phyloP scores from a whole-genome alignment of 2,329 filamentous ascomycete species.

The Pseudocercospora cruenta region DNA sequence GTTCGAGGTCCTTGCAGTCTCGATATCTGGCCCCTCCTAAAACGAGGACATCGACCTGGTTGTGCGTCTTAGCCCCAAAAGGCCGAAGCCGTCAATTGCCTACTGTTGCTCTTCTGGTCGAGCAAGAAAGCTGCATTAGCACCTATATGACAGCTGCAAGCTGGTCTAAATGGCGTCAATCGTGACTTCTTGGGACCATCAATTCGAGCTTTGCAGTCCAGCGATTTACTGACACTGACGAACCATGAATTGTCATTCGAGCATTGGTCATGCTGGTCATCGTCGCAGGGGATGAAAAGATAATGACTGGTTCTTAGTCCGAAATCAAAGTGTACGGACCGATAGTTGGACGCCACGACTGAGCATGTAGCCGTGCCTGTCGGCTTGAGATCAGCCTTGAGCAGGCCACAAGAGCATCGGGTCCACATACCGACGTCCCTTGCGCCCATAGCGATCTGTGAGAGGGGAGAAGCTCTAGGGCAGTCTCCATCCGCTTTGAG shows the following conservation, averaged over 20 bases:
- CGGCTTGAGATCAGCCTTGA: background rate
- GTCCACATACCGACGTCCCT: background rate
- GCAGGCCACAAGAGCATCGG: background rate
- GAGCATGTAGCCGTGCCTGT: background rate
- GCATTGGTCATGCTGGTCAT: background rate
- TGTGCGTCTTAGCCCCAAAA: background rate
- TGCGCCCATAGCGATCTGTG: background rate
- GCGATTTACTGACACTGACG: background rate
- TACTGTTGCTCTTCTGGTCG: conserved; percentile 9
- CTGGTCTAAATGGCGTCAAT: background rate
- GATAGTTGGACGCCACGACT: background rate
- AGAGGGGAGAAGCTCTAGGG: background rate
- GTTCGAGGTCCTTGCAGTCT: conserved; percentile 1
- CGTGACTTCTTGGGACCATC: background rate
- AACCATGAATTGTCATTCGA: background rate
- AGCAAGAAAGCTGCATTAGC: background rate
- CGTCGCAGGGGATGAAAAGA: background rate
- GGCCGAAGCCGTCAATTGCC: conserved; percentile 15
- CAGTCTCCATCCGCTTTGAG: background rate
- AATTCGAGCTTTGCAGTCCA: background rate
- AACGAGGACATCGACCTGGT: background rate
- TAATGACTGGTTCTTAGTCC: background rate
- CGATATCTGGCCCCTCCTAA: background rate
- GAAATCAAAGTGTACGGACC: background rate
- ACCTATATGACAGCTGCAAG: background rate